Evolutionary conservation across 116 monocot species (phyloP), one percentile per base, ranked within the genome.

Genomic region (Zostera marina): DNA sequence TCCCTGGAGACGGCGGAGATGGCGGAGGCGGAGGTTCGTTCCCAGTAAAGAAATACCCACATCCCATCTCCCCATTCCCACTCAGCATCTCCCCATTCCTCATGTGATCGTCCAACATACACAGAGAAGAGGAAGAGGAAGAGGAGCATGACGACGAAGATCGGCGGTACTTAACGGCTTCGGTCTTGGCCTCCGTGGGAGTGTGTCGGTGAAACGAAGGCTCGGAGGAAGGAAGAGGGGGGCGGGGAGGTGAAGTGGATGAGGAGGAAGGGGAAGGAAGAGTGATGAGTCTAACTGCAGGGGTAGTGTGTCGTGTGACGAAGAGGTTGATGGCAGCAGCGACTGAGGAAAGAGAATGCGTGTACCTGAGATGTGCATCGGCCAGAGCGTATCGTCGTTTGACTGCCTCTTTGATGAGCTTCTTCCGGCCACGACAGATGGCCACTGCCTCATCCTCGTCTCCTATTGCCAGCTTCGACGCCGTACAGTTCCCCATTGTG

Each of bases 341-440:
- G 44, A 92, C 78, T 21, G 73, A 45, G 58, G 53, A 68, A 56
- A 91, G 79, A 19, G 91, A 82, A 61, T 71, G 72, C 9, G 64
- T 57, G 71, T 91, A 91, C 51, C 47, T 49, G 46, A 60, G 39
- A 63, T 96, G 82, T 2, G 94, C 82, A 1, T 64, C 73, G 10
- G 98, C 80, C 1, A 88, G 79, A 23, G 68, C 78, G 63, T 53
- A 65, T 46, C 94, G 89, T 59, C 82, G 71, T 10, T 71, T 67
- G 16, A 91, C 91, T 16, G 83, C 83, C 15, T 69, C 54, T 66
- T 91, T 99, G 43, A 99, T 67, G 39, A 99, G 83, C 17, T 73
- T 71, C 73, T 86, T 99, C 62, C 98, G 57, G 42, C 77, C 79
- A 9, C 83, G 69, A 68, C 90, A 91, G 55, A 87, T 70, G 19